phyloP scores from a whole-genome alignment of 257 asterid genomes.

The Catharanthus roseus region DNA sequence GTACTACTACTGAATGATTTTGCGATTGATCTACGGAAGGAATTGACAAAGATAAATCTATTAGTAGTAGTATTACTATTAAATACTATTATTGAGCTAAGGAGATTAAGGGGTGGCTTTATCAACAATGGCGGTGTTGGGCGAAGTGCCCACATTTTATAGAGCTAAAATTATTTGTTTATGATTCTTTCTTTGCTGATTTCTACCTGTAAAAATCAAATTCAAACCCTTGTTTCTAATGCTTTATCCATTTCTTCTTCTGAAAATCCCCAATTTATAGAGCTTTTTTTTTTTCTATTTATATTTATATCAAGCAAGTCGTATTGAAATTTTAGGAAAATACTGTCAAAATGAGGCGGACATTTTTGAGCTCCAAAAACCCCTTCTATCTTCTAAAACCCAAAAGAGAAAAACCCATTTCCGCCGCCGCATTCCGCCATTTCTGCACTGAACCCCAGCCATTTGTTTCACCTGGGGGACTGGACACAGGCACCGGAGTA shows the following conservation, averaged over 20 bases:
- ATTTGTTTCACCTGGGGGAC: conserved; percentile 6
- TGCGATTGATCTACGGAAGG: conserved; percentile 22
- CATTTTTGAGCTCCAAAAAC: conserved; percentile 27
- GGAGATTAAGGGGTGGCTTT: conserved; percentile 24
- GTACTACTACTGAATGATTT: conserved; percentile 13
- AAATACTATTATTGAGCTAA: background rate
- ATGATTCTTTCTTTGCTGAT: background rate
- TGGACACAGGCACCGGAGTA: conserved; percentile 21
- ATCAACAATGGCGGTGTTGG: conserved; percentile 27
- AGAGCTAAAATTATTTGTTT: too few relatives aligned
- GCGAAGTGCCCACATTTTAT: conserved; percentile 19
- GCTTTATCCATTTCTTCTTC: background rate
- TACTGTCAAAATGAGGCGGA: background rate
- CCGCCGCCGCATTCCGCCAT: conserved; percentile 17
- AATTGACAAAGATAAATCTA: conserved; percentile 19
- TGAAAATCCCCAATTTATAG: background rate
- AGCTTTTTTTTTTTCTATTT: background rate
- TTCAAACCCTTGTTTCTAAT: background rate
- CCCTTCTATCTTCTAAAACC: conserved; percentile 15
- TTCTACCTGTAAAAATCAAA: background rate
- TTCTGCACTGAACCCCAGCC: conserved; percentile 18
- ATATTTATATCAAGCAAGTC: background rate
- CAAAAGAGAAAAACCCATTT: conserved; percentile 7
- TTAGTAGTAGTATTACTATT: too few relatives aligned
- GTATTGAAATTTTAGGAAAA: background rate